Evolutionary conservation across 1,139 yeast genomes (phyloP).

Genomic region (Hyphopichia wangnamkhiaoensis): DNA sequence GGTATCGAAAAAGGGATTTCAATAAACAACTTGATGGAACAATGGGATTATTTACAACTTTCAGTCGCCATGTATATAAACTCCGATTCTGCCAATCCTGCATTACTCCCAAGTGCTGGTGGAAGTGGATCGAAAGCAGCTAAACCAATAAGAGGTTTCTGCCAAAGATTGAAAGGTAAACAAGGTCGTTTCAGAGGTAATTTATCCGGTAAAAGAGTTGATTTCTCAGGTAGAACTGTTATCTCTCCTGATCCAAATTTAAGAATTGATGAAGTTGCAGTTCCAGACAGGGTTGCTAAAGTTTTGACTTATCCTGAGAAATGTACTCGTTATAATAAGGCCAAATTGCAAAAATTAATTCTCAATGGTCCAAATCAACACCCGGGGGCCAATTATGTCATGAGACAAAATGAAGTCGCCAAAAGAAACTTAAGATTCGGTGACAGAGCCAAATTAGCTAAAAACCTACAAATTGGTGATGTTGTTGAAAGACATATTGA

Average conservation of each 20-base stretch:
- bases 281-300: slow-evolving; percentile 95
- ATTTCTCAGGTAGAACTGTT: slow-evolving; percentile 97
- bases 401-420: slow-evolving; percentile 80
- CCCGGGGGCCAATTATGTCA: slow-evolving; percentile 94
- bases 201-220: slow-evolving; percentile 97
- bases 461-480: slow-evolving; percentile 79
- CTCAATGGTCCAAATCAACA: slow-evolving; percentile 84
- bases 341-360: slow-evolving; percentile 71
- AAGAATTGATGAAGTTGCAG: slow-evolving; percentile 94
- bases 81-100: slow-evolving; percentile 90
- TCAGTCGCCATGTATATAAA: slow-evolving; percentile 97
- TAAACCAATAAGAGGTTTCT: slow-evolving; percentile 92
- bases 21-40: slow-evolving; percentile 91
- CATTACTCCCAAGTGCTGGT: slow-evolving; percentile 62
- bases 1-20: slow-evolving; percentile 95
- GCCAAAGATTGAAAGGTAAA: slow-evolving; percentile 96
- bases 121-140: slow-evolving; percentile 58
- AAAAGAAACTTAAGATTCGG: slow-evolving; percentile 90
- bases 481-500: slow-evolving; percentile 97
- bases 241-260: slow-evolving; percentile 98
- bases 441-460: slow-evolving; percentile 77
- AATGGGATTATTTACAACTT: slow-evolving; percentile 95
- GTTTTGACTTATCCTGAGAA: slow-evolving; percentile 94
- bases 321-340: slow-evolving; percentile 84
- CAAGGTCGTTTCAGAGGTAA: slow-evolving; percentile 99